Conservation (phyloP, 305 asterid species). For the Fraxinus baroniana region DNA sequence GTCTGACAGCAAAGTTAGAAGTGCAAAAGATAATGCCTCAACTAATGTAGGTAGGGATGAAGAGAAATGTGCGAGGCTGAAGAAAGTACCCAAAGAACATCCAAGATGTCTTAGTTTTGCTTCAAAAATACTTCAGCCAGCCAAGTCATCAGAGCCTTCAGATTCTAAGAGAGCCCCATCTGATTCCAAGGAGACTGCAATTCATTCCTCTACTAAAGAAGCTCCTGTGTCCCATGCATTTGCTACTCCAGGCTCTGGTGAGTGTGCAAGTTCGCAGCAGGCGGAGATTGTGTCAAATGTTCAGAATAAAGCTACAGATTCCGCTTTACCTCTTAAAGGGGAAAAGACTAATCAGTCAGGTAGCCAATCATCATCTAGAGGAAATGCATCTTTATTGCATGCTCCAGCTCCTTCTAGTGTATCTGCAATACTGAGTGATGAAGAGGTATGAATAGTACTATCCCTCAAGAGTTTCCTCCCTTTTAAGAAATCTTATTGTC, state of each 20-base stretch:
- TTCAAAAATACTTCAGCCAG: conserved; percentile 45
- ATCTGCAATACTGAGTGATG: conserved; percentile 81
- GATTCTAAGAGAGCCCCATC: conserved; percentile 50
- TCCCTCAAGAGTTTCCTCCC: conserved; percentile 18
- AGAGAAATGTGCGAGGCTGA: conserved; percentile 52
- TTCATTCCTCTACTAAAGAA: conserved; percentile 49
- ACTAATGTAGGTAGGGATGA: conserved; percentile 52
- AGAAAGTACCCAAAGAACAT: conserved; percentile 60
- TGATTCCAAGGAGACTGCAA: conserved; percentile 49
- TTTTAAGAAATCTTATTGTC: conserved; percentile 13
- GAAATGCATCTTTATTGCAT: conserved; percentile 46
- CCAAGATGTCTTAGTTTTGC: conserved; percentile 44
- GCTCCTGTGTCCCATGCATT: conserved; percentile 34
- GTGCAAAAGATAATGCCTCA: conserved; percentile 39
- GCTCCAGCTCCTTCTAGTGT: conserved; percentile 57
- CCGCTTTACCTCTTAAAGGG: conserved; percentile 49
- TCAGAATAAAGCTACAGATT: conserved; percentile 48
- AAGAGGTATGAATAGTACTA: conserved; percentile 61
- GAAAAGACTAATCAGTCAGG: conserved; percentile 61
- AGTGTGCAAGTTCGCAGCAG: conserved; percentile 46
- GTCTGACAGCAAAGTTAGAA: conserved; percentile 46
- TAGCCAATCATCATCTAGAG: conserved; percentile 53
- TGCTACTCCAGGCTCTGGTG: conserved; percentile 42
- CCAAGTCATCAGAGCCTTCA: conserved; percentile 48
- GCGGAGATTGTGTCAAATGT: conserved; percentile 44